phyloP scores from a whole-genome alignment of 208 protist species.

The Crithidia fasciculata region DNA sequence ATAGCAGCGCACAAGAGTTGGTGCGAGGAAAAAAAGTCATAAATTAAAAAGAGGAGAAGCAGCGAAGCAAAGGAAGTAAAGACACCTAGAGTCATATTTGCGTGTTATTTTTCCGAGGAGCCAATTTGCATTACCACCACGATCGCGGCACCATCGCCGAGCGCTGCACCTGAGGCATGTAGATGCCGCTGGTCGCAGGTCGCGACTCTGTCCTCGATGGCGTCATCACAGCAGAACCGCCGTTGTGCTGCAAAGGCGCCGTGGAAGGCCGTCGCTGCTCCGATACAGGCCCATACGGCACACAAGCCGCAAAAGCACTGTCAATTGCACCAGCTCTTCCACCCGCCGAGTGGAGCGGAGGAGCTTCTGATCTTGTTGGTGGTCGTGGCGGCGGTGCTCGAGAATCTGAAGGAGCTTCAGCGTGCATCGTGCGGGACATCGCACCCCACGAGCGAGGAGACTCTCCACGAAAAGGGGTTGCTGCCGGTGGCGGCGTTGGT shows the following conservation, averaged over 20 bases:
- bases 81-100: background rate
- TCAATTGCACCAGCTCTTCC: too few relatives aligned
- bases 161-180: constrained; percentile 13
- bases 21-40: background rate
- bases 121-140: constrained; percentile 24
- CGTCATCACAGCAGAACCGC: too few relatives aligned
- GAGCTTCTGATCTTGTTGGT: too few relatives aligned
- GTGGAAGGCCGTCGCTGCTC: background rate
- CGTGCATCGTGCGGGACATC: too few relatives aligned
- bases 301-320: too few relatives aligned
- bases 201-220: background rate
- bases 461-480: background rate
- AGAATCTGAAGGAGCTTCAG: too few relatives aligned
- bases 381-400: too few relatives aligned
- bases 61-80: constrained; percentile 1
- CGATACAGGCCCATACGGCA: too few relatives aligned
- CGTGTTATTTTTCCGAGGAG: too few relatives aligned
- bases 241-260: background rate
- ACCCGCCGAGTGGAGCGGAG: too few relatives aligned
- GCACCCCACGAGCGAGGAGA: too few relatives aligned
- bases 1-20: background rate
- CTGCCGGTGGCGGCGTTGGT: background rate
- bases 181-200: background rate
- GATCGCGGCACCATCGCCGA: constrained; percentile 21
- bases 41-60: background rate